Conservation (phyloP, 306 rosid species). For the Herpetospermum pedunculosum region DNA sequence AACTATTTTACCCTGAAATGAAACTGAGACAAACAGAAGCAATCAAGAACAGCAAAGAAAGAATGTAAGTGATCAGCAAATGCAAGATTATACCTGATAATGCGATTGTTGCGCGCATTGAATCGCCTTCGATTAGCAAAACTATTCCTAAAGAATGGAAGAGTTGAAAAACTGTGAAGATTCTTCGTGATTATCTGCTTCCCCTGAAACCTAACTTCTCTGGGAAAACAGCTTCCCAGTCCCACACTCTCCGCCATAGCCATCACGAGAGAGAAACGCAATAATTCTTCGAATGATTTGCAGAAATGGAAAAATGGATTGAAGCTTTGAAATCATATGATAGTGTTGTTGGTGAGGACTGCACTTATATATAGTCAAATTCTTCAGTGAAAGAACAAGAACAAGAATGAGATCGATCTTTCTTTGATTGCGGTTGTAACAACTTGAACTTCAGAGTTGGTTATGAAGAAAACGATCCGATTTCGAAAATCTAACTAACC, state of each 20-base stretch:
- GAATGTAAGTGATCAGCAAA: not conserved
- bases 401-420: not conserved
- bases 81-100: slow-evolving; percentile 18
- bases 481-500: not conserved
- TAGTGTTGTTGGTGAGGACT: not conserved
- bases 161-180: slow-evolving; percentile 15
- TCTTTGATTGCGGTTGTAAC: not conserved
- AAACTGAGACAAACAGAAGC: not conserved
- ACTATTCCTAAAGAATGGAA: slow-evolving; percentile 11
- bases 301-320: not conserved
- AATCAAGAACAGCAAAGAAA: not conserved
- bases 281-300: not conserved
- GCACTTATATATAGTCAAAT: not conserved
- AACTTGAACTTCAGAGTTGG: not conserved
- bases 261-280: not conserved
- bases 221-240: slow-evolving; percentile 8
- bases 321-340: not conserved
- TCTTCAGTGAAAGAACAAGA: not conserved
- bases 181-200: slow-evolving; percentile 3
- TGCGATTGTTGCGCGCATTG: not conserved
- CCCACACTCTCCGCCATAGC: slow-evolving; percentile 16
- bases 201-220: slow-evolving; percentile 1
- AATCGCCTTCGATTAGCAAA: slow-evolving; percentile 7
- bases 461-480: not conserved
- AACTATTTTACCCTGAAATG: not conserved